A percentile compares a stretch with the other conserved stretches of the same genome.
phyloP scores from a whole-genome alignment of 768 basidiomycete species.

The Russula ochroleuca region DNA sequence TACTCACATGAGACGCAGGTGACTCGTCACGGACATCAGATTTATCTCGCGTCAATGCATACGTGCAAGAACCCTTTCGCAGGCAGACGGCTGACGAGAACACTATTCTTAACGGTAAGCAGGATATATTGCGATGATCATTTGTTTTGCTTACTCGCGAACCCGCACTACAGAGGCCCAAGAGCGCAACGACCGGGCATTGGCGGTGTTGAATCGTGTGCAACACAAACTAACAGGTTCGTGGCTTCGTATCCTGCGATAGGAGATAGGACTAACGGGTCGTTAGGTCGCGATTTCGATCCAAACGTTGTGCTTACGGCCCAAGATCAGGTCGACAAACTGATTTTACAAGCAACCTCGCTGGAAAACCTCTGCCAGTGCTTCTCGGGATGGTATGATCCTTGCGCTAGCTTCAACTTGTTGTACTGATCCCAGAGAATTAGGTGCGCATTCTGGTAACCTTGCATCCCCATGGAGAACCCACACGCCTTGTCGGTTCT shows the following conservation, averaged over 20 bases:
- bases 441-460: constrained; percentile 44
- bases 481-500: background rate
- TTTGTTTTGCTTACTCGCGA: background rate
- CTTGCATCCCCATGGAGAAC: background rate
- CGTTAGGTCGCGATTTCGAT: constrained; percentile 86
- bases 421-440: constrained; percentile 1
- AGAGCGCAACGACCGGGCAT: constrained; percentile 88
- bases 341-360: constrained; percentile 90
- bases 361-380: constrained; percentile 95
- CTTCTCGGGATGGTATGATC: constrained; percentile 83
- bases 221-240: constrained; percentile 90
- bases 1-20: constrained; percentile 35
- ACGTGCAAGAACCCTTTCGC: constrained; percentile 75
- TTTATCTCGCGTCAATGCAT: constrained; percentile 59
- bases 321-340: constrained; percentile 81
- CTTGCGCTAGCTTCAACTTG: background rate
- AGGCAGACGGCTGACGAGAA: constrained; percentile 89
- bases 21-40: constrained; percentile 57
- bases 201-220: constrained; percentile 91
- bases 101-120: constrained; percentile 84
- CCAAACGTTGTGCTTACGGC: constrained; percentile 71
- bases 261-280: background rate
- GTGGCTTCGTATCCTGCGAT: constrained; percentile 25
- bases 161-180: constrained; percentile 49
- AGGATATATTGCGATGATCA: no score